Percentiles rank a stretch among this genome's conserved stretches.
These are phyloP conservation scores for Daldinia decipiens DNA, from an alignment of 495 filamentous ascomycete genomes.

Conservation along the genomic window DNA sequence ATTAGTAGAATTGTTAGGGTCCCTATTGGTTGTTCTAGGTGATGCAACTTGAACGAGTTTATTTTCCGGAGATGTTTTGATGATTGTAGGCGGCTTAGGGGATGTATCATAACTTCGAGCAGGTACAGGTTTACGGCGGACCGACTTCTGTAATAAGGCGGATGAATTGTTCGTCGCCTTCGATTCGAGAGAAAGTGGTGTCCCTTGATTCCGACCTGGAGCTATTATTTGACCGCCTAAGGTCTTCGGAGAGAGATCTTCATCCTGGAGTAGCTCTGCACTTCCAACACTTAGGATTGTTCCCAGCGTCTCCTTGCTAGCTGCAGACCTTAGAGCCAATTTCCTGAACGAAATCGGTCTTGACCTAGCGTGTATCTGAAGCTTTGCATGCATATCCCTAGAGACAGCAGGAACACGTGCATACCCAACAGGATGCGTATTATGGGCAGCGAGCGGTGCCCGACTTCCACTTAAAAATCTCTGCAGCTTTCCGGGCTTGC, in stretches of 20 bases:
- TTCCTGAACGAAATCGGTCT: conserved; percentile 48
- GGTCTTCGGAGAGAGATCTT: conserved; percentile 27
- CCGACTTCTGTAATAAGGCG: conserved; percentile 49
- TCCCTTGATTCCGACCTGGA: conserved; percentile 15
- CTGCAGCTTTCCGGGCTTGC: conserved; percentile 53
- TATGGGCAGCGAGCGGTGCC: conserved; percentile 44
- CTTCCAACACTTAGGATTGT: conserved; percentile 57
- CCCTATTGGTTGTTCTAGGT: not conserved
- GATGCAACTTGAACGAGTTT: not conserved
- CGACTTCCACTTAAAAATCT: conserved; percentile 54
- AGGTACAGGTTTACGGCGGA: conserved; percentile 50
- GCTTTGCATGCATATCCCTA: conserved; percentile 49
- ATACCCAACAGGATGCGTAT: conserved; percentile 48
- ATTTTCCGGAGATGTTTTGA: not conserved
- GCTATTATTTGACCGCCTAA: conserved; percentile 12
- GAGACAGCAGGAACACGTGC: conserved; percentile 48
- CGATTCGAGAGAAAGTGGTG: conserved; percentile 29
- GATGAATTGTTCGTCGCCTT: conserved; percentile 46
- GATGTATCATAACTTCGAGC: conserved; percentile 26
- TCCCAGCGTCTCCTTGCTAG: conserved; percentile 54
- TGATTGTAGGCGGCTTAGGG: not conserved
- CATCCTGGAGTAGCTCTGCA: conserved; percentile 47
- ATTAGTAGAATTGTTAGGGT: not conserved
- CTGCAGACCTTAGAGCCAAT: conserved; percentile 48
- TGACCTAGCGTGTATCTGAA: conserved; percentile 47